Conservation (phyloP, 2,329 filamentous ascomycete genomes). For the Arthrobotrys conoides region DNA sequence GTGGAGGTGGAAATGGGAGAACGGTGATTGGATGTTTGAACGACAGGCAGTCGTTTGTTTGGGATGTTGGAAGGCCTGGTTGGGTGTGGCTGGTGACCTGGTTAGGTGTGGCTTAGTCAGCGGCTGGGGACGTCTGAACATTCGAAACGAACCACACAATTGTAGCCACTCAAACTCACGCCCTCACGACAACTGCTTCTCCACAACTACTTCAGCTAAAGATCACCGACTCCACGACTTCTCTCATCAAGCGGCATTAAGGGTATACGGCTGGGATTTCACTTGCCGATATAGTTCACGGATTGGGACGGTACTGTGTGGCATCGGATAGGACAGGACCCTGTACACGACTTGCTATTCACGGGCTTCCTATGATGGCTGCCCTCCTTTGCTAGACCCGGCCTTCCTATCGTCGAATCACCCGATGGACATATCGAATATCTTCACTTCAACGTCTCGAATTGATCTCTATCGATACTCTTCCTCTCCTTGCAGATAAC, state of each 20-base stretch:
- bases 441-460: conserved; percentile 9
- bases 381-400: conserved; percentile 42
- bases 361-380: conserved; percentile 32
- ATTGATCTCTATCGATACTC: conserved; percentile 32
- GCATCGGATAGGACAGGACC: neutral
- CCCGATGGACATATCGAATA: conserved; percentile 44
- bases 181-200: neutral
- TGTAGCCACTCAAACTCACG: neutral
- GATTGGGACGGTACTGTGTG: neutral
- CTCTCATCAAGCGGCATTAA: neutral
- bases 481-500: conserved; percentile 45
- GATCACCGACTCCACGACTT: conserved; percentile 13
- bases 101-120: conserved; percentile 12
- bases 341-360: neutral
- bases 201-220: neutral
- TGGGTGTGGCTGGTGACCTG: neutral
- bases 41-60: conserved; percentile 4
- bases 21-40: conserved; percentile 46
- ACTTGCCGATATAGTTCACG: neutral
- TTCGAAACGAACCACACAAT: neutral
- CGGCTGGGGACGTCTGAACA: conserved; percentile 1
- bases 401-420: conserved; percentile 11
- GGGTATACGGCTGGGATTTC: neutral
- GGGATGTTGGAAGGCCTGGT: conserved; percentile 16
- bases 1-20: conserved; percentile 37